Base-by-base conservation (phyloP, 1,139 yeast species). In the Eremothecium sinecaudum region DNA sequence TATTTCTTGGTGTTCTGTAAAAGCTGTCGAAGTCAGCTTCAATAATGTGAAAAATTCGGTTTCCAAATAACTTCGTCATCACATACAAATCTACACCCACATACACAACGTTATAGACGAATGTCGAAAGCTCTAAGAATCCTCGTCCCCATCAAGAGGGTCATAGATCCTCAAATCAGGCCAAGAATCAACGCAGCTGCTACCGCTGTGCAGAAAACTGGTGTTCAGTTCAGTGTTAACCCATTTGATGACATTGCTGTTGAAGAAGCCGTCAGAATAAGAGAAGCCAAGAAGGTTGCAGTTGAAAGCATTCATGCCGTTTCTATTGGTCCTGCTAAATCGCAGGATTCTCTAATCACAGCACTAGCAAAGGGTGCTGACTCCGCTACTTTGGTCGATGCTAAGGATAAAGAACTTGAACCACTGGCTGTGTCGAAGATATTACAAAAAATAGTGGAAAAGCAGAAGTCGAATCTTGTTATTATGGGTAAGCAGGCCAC, bases 191-290 rank as follows among this genome's bases (percentile, higher is more conserved):
- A 86, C 66, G 78, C 83, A 61, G 67, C 94, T 11, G 75, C 75
- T 39, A 79, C 86, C 9, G 94, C 92, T 3, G 78, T 90, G 35
- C 95, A 86, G 51, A 78, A 90, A 38, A 75, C 81, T 46, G 96
- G 96, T 37, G 86, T 84, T 48, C 87, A 87, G 64, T 86, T 80
- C 68, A 75, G 87, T 54, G 84, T 90, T 61, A 90, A 90, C 59
- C 98, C 98, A 37, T 90, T 90, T 62, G 92, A 94, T 63, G 98
- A 90, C 61, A 90, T 90, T 56, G 98, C 98, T 20, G 67, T 76
- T 37, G 98, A 90, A 62, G 98, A 90, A 60, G 93, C 97, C 2
- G 67, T 87, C 33, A 72, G 79, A 49, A 69, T 90, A 46, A 75
- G 73, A 51, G 90, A 82, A 51, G 67, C 67, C 31, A 61, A 77